These are phyloP conservation scores for Cronartium quercuum DNA, from an alignment of 1,284 basidiomycete genomes.

Conservation along the genomic window DNA sequence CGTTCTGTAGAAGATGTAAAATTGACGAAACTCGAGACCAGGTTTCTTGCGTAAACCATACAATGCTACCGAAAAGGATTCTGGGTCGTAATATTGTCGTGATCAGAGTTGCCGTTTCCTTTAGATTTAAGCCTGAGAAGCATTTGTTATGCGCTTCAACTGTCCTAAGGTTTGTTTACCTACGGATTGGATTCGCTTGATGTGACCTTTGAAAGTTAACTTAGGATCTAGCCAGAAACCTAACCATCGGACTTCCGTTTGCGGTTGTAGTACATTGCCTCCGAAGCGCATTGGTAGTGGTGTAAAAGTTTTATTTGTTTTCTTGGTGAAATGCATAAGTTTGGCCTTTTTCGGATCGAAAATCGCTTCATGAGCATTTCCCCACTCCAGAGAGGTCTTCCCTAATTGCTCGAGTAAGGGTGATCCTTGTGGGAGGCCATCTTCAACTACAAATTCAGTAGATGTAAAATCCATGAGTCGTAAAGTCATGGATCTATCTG, in stretches of 20 bases:
- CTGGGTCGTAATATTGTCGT: not conserved
- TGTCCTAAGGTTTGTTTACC: not conserved
- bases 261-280: not conserved
- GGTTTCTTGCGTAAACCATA: conserved; percentile 1
- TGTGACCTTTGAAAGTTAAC: not conserved
- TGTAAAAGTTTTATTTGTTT: not conserved
- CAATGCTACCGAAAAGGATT: not conserved
- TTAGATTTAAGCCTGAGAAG: not conserved
- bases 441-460: not conserved
- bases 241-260: conserved; percentile 2
- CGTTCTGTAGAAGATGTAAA: not conserved
- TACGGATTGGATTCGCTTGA: not conserved
- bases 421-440: conserved; percentile 11
- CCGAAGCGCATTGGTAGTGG: not conserved
- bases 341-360: conserved; percentile 12
- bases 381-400: not conserved
- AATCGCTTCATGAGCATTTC: not conserved
- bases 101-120: not conserved
- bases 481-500: not conserved
- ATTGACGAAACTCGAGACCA: not conserved
- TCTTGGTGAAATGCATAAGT: not conserved
- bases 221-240: not conserved
- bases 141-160: not conserved
- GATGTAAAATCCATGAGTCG: not conserved
- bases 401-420: not conserved